Conservation (phyloP, 805 yeast genomes). For the Komagataella kurtzmanii region DNA sequence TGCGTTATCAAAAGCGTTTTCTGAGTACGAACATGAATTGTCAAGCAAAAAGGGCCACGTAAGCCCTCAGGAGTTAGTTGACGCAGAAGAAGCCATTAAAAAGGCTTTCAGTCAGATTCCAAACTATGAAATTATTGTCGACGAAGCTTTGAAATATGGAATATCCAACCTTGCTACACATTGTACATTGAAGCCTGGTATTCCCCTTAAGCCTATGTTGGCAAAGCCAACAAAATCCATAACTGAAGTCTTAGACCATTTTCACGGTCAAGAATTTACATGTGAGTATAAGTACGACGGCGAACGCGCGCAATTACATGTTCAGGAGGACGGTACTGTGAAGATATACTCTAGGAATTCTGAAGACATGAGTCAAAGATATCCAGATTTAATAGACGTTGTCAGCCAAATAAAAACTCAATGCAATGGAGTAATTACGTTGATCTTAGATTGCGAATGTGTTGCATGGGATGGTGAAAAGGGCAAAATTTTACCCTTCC, state of each 20-base stretch:
- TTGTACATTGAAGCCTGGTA: conserved; percentile 76
- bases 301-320: conserved; percentile 91
- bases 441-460: conserved; percentile 91
- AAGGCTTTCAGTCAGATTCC: conserved; percentile 88
- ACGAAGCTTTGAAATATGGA: conserved; percentile 54
- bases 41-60: conserved; percentile 13
- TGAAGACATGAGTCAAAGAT: conserved; percentile 92
- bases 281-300: conserved; percentile 98
- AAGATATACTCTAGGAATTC: conserved; percentile 85
- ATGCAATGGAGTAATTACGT: conserved; percentile 27
- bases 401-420: conserved; percentile 30
- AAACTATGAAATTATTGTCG: conserved; percentile 71
- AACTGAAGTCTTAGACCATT: conserved; percentile 82
- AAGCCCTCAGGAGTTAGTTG: conserved; percentile 29
- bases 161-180: conserved; percentile 48
- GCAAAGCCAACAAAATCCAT: conserved; percentile 95
- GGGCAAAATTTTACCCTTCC: conserved; percentile 84
- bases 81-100: conserved; percentile 68
- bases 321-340: conserved; percentile 49
- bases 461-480: conserved; percentile 88
- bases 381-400: conserved; percentile 76
- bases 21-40: conserved; percentile 33
- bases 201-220: conserved; percentile 94
- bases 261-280: conserved; percentile 74
- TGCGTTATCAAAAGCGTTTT: conserved; percentile 74